Conservation (phyloP, 257 asterid species). For the Marsdenia floribunda region DNA sequence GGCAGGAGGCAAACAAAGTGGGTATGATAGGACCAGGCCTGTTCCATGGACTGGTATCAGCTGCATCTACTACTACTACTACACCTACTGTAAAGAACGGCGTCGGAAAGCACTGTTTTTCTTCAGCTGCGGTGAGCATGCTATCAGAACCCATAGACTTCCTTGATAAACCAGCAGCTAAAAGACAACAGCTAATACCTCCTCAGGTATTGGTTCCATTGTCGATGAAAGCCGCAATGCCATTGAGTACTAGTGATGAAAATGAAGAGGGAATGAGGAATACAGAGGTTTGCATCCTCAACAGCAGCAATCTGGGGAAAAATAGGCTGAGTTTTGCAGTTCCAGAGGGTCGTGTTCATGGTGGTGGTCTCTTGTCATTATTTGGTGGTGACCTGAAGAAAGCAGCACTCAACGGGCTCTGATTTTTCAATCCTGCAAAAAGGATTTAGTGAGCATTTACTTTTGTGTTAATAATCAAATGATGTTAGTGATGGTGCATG, state of each 20-base stretch:
- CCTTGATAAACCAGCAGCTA: slow-evolving; percentile 37
- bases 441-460: slow-evolving; percentile 2
- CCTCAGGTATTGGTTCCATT: slow-evolving; percentile 82
- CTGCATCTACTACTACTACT: slow-evolving; percentile 17
- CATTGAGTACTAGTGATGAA: slow-evolving; percentile 25
- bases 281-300: slow-evolving; percentile 15
- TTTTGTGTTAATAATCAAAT: slow-evolving; percentile 15
- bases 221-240: slow-evolving; percentile 65
- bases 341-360: slow-evolving; percentile 90
- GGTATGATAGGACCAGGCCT: slow-evolving; percentile 75
- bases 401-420: slow-evolving; percentile 40
- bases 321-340: slow-evolving; percentile 36
- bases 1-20: slow-evolving; percentile 36
- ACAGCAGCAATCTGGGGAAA: slow-evolving; percentile 17
- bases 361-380: slow-evolving; percentile 88
- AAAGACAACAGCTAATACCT: slow-evolving; percentile 60
- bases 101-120: slow-evolving; percentile 29
- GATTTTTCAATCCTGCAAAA: slow-evolving; percentile 10
- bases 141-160: slow-evolving; percentile 48
- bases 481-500: slow-evolving; percentile 11
- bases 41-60: slow-evolving; percentile 60
- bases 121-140: slow-evolving; percentile 49
- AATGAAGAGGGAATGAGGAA: slow-evolving; percentile 39
- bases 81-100: slow-evolving; percentile 18
- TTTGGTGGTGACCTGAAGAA: slow-evolving; percentile 62